Base-by-base conservation (phyloP, 2,329 filamentous ascomycete species). In the Juglanconis oblonga region DNA sequence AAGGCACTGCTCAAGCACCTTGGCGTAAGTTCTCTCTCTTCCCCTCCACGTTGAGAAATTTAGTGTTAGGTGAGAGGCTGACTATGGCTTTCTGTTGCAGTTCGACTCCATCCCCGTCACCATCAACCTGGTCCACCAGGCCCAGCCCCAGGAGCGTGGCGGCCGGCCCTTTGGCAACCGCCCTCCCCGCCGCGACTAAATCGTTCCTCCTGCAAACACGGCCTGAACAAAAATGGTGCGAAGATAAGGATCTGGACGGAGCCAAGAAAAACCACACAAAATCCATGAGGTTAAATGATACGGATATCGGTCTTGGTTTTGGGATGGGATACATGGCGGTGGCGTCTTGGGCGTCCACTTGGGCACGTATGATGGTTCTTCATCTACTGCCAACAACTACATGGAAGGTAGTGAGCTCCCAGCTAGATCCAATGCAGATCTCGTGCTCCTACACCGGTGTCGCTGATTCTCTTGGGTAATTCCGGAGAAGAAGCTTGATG, bases 1-100 rank as follows among this genome's bases (percentile, higher is more conserved):
- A 98, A 97, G 89, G 95, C 98, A 76, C 85, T 99, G 73, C 87
- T 99, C 77, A 99, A 99, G 91, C 91, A 89, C 86, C 87, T 99
- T 73, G 95, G 95, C 80, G 93, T 97, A 94, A 73, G 93, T 93
- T 73, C 45, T 48, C 13, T 13, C 38, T 32, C 13, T 14, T 4
- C 4, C 24, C 17, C 24, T 14, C 49, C 72, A 78, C 65, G 5
- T 14, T 8, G 2, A 11, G 9, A 78, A 69, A 62, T 36, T 57
- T 32, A 61, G 38, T 33, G 32, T 29, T 11, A 11, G 29, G 13
- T 45, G 5, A 45, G 35, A 42, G 24, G 31, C 59, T 65, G 24
- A 62, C 57, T 5, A 29, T 14, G 31, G 10, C 40, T 2, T 9
- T 35, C 63, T 42, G 50, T 52, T 70, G 64, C 72, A 97, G 93